Evolutionary conservation across 805 yeast species (phyloP).

Genomic region (Jamesozyma hellenica): DNA sequence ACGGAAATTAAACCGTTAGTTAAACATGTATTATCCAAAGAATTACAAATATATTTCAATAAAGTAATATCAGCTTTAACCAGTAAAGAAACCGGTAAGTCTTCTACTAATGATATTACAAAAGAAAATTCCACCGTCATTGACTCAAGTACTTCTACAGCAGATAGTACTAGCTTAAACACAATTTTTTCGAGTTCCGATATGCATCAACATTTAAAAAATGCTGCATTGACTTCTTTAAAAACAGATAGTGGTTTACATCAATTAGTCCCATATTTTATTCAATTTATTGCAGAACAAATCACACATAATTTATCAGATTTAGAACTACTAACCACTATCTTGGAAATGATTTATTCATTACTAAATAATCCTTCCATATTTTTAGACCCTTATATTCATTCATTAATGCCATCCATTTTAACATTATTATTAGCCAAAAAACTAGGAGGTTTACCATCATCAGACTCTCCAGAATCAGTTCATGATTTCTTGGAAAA

Average conservation of each 20-base stretch:
- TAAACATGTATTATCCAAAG: constrained; percentile 89
- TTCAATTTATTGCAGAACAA: constrained; percentile 93
- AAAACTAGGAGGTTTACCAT: constrained; percentile 54
- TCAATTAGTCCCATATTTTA: constrained; percentile 91
- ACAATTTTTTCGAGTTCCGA: background rate
- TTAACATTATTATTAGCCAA: constrained; percentile 83
- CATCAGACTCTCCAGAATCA: constrained; percentile 13
- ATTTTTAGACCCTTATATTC: constrained; percentile 90
- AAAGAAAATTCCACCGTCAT: constrained; percentile 12
- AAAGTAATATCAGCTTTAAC: constrained; percentile 73
- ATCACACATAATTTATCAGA: constrained; percentile 78
- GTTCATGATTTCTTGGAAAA: constrained; percentile 30
- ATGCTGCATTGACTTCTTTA: constrained; percentile 76
- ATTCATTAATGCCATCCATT: constrained; percentile 94
- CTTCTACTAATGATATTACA: constrained; percentile 12
- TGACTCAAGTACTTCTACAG: background rate
- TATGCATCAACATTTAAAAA: constrained; percentile 36
- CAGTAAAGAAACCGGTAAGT: constrained; percentile 34
- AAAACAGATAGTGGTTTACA: constrained; percentile 92
- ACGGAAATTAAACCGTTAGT: constrained; percentile 78
- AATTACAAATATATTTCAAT: constrained; percentile 86
- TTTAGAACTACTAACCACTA: constrained; percentile 60
- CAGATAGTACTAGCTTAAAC: background rate
- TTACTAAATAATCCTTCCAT: constrained; percentile 73
- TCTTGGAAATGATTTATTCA: constrained; percentile 83